Percentiles rank a stretch among this genome's conserved stretches.
These are phyloP conservation scores for Diddensiella caesifluorescens DNA, from an alignment of 805 yeast species.

Conservation along the genomic window DNA sequence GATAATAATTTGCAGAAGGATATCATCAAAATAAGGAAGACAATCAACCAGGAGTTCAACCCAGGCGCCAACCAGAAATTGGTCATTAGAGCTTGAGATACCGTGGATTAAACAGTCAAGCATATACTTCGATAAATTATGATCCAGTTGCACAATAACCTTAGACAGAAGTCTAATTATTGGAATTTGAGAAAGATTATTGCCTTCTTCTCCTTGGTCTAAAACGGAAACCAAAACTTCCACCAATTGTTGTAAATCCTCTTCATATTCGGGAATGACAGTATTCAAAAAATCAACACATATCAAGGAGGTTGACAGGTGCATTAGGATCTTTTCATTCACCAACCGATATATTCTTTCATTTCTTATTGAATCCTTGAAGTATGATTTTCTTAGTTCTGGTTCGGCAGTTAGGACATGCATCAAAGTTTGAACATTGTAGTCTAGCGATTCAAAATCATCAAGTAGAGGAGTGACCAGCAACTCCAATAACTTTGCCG, in stretches of 20 bases:
- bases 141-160: neutral
- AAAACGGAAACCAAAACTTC: too few species aligned
- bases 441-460: slow-evolving; percentile 60
- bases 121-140: too few species aligned
- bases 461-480: slow-evolving; percentile 57
- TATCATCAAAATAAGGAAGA: slow-evolving; percentile 45
- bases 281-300: too few species aligned
- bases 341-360: too few species aligned
- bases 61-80: slow-evolving; percentile 44
- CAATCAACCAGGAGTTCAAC: slow-evolving; percentile 47
- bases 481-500: slow-evolving; percentile 55
- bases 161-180: slow-evolving; percentile 9
- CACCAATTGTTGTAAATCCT: too few species aligned
- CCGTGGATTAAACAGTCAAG: slow-evolving; percentile 49
- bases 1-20: slow-evolving; percentile 51
- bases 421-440: slow-evolving; percentile 50
- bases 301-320: too few species aligned
- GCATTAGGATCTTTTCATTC: too few species aligned
- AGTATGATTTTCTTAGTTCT: slow-evolving; percentile 29
- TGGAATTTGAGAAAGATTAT: too few species aligned
- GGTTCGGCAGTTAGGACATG: slow-evolving; percentile 46
- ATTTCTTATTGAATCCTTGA: too few species aligned
- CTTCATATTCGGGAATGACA: too few species aligned
- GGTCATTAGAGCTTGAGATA: slow-evolving; percentile 40
- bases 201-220: too few species aligned